Conservation (phyloP, 768 basidiomycete genomes). For the Leucocoprinus birnbaumii region DNA sequence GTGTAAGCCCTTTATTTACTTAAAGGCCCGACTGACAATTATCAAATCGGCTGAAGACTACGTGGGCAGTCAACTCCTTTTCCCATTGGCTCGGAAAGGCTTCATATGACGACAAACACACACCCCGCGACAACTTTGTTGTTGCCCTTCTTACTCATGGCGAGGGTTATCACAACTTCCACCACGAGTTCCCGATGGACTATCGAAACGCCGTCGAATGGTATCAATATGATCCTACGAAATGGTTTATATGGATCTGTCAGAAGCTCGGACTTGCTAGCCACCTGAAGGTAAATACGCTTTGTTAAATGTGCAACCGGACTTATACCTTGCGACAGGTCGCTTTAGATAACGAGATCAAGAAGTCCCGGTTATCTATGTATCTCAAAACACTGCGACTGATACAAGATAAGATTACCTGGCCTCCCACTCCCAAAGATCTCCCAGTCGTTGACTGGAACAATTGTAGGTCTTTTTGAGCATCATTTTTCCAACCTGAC, state of each 20-base stretch:
- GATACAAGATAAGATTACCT: slow-evolving; percentile 71
- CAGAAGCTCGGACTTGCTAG: slow-evolving; percentile 62
- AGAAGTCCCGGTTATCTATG: slow-evolving; percentile 95
- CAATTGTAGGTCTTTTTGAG: slow-evolving; percentile 53
- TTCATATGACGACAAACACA: slow-evolving; percentile 94
- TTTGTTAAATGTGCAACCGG: neutral
- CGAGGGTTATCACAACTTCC: slow-evolving; percentile 98
- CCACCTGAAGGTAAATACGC: slow-evolving; percentile 53
- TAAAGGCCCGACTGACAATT: slow-evolving; percentile 3
- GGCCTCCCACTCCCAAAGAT: slow-evolving; percentile 76
- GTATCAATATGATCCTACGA: slow-evolving; percentile 92
- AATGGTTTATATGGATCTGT: slow-evolving; percentile 82
- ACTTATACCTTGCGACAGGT: slow-evolving; percentile 24
- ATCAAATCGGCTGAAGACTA: slow-evolving; percentile 79
- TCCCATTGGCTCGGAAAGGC: slow-evolving; percentile 95
- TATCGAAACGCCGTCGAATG: slow-evolving; percentile 95
- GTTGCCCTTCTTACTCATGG: slow-evolving; percentile 91
- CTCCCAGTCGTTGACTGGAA: slow-evolving; percentile 87
- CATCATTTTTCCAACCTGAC: slow-evolving; percentile 2
- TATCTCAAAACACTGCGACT: slow-evolving; percentile 82
- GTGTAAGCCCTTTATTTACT: slow-evolving; percentile 23
- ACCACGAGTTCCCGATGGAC: slow-evolving; percentile 96
- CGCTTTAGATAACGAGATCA: slow-evolving; percentile 55
- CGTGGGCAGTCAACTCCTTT: slow-evolving; percentile 95
- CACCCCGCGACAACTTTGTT: slow-evolving; percentile 84